Evolutionary conservation across 139 green algal genomes (phyloP).

Genomic region (Closterium sp.): DNA sequence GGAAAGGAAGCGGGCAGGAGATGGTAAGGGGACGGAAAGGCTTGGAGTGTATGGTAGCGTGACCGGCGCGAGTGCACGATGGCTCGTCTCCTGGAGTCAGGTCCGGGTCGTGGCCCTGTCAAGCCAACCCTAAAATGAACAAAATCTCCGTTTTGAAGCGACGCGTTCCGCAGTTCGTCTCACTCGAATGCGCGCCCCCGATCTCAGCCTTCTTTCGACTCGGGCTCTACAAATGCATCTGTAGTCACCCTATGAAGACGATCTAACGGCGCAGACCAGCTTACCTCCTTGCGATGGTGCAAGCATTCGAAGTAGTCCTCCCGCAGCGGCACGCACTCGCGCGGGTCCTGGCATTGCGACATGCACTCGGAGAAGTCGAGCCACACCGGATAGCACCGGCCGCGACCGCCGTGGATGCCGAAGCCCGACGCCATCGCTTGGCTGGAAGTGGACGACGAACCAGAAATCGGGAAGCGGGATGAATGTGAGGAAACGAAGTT

Average conservation of each 20-base stretch:
- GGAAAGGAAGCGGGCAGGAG: neutral
- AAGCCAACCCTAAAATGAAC: too few relatives aligned
- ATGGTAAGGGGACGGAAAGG: neutral
- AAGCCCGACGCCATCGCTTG: constrained; percentile 57
- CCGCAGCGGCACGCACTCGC: constrained; percentile 43
- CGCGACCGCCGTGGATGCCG: constrained; percentile 50
- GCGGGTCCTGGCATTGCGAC: constrained; percentile 47
- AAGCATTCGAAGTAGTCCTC: constrained; percentile 67
- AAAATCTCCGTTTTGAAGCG: too few relatives aligned
- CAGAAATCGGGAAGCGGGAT: neutral
- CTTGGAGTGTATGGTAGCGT: neutral
- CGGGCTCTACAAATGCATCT: too few relatives aligned
- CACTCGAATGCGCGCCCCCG: too few relatives aligned
- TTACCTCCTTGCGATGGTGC: constrained; percentile 61
- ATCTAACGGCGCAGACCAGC: neutral
- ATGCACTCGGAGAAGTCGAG: constrained; percentile 58
- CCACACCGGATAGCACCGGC: constrained; percentile 56
- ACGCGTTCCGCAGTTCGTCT: too few relatives aligned
- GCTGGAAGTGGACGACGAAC: neutral
- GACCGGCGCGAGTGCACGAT: too few relatives aligned
- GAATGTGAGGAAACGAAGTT: neutral
- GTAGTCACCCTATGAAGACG: neutral
- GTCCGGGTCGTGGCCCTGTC: too few relatives aligned
- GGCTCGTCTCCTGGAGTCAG: too few relatives aligned
- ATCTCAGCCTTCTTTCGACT: too few relatives aligned